These are phyloP conservation scores for Papiliotrema flavescens DNA, from an alignment of 1,284 basidiomycete species.

Conservation along the genomic window DNA sequence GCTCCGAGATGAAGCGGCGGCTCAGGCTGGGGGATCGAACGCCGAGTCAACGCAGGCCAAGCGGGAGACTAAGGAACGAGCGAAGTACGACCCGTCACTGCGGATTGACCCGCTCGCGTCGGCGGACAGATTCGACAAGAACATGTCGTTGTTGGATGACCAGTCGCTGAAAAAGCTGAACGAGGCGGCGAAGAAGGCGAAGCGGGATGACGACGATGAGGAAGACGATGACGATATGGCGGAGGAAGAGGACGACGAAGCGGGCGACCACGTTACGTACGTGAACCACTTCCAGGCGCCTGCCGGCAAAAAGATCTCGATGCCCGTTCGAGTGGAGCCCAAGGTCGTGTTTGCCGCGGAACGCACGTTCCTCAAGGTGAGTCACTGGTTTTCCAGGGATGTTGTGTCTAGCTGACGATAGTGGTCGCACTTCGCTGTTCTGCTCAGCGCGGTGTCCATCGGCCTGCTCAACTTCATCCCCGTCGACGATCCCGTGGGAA, in stretches of 20 bases:
- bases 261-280: conserved; percentile 46
- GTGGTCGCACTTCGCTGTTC: conserved; percentile 91
- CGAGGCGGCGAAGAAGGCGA: conserved; percentile 53
- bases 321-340: conserved; percentile 92
- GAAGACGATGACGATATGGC: conserved; percentile 37
- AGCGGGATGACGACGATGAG: conserved; percentile 47
- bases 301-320: conserved; percentile 81
- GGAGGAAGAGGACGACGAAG: conserved; percentile 46
- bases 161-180: conserved; percentile 52
- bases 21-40: conserved; percentile 7
- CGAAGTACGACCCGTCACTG: conserved; percentile 51
- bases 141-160: conserved; percentile 41
- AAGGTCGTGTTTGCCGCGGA: conserved; percentile 94
- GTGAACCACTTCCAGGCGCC: conserved; percentile 77
- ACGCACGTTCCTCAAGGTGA: conserved; percentile 55
- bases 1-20: conserved; percentile 56
- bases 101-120: conserved; percentile 82
- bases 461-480: conserved; percentile 84
- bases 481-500: conserved; percentile 68
- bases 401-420: conserved; percentile 14
- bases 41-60: background rate
- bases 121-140: conserved; percentile 74
- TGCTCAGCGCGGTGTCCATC: conserved; percentile 84
- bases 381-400: conserved; percentile 1
- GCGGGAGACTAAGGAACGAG: conserved; percentile 3